A percentile compares a stretch with the other conserved stretches of the same genome.
phyloP scores from a whole-genome alignment of 495 filamentous ascomycete species.

The Durotheca rogersii region DNA sequence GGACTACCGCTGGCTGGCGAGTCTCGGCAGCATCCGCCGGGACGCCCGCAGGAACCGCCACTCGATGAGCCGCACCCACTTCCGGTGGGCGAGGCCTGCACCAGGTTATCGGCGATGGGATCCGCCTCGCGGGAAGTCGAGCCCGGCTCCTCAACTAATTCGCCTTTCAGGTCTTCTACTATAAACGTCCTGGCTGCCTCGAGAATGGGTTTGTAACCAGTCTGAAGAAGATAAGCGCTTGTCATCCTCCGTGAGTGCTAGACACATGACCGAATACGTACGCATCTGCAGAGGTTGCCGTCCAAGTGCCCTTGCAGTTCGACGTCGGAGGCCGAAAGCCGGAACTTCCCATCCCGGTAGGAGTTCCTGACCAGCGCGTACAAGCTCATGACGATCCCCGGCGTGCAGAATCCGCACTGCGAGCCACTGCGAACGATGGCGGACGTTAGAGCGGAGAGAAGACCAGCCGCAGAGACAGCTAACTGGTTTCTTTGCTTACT shows the following conservation, averaged over 20 bases:
- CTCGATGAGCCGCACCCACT: conserved; percentile 51
- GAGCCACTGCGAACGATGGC: conserved; percentile 42
- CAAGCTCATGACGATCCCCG: conserved; percentile 88
- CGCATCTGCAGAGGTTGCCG: conserved; percentile 80
- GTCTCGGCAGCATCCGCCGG: conserved; percentile 44
- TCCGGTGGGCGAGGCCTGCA: conserved; percentile 47
- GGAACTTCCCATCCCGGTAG: conserved; percentile 45
- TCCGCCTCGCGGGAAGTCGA: conserved; percentile 56
- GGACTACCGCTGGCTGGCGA: conserved; percentile 11
- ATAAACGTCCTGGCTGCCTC: conserved; percentile 74
- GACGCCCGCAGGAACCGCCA: conserved; percentile 48
- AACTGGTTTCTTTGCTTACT: conserved; percentile 13
- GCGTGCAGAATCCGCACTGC: conserved; percentile 74
- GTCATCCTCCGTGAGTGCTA: not conserved
- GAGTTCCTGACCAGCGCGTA: conserved; percentile 73
- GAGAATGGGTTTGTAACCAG: conserved; percentile 81
- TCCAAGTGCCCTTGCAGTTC: conserved; percentile 75
- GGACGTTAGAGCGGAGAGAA: not conserved
- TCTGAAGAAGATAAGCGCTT: conserved; percentile 36
- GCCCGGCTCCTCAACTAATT: conserved; percentile 37
- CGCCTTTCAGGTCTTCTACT: conserved; percentile 43
- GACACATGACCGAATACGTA: conserved; percentile 7
- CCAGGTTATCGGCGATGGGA: conserved; percentile 40
- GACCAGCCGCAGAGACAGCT: not conserved
- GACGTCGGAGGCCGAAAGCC: conserved; percentile 46